These are phyloP conservation scores for Botrytis hyacinthi DNA, from an alignment of 2,329 filamentous ascomycete genomes.

Conservation along the genomic window DNA sequence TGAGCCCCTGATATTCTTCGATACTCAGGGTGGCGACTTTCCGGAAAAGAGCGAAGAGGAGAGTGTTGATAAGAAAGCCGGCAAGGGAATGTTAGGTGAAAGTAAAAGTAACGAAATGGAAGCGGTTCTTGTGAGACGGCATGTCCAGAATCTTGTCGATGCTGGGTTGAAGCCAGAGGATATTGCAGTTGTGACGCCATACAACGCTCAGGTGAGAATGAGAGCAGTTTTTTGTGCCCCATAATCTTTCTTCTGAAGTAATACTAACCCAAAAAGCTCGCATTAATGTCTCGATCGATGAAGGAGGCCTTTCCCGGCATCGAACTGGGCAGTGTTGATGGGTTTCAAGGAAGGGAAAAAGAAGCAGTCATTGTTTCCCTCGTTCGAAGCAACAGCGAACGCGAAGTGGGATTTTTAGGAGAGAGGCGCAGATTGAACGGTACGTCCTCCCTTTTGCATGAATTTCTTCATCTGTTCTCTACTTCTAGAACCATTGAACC, in stretches of 20 bases:
- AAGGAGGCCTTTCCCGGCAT: conserved; percentile 80
- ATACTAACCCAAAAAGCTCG: conserved; percentile 53
- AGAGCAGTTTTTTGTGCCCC: neutral
- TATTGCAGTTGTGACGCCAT: conserved; percentile 92
- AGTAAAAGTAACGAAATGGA: conserved; percentile 95
- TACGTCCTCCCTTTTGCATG: conserved; percentile 46
- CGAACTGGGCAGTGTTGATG: conserved; percentile 94
- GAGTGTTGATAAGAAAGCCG: conserved; percentile 49
- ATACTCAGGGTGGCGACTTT: conserved; percentile 93
- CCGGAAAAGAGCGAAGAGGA: conserved; percentile 78
- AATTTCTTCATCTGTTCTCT: conserved; percentile 4
- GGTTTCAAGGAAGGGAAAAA: conserved; percentile 96
- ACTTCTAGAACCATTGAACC: neutral
- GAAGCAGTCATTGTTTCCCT: conserved; percentile 91
- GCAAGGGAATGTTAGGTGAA: conserved; percentile 56
- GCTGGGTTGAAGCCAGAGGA: conserved; percentile 79
- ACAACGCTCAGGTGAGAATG: conserved; percentile 79
- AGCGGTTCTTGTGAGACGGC: conserved; percentile 73
- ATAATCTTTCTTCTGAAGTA: neutral
- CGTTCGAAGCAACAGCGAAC: conserved; percentile 84
- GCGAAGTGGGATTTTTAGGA: conserved; percentile 88
- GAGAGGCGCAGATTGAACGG: conserved; percentile 92
- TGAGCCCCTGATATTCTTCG: conserved; percentile 88
- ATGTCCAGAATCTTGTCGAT: conserved; percentile 72
- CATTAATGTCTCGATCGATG: conserved; percentile 69